Percentiles rank a stretch among this genome's conserved stretches.
These are phyloP conservation scores for Aspergillus puulaauensis DNA, from an alignment of 2,329 filamentous ascomycete species.

Conservation along the genomic window DNA sequence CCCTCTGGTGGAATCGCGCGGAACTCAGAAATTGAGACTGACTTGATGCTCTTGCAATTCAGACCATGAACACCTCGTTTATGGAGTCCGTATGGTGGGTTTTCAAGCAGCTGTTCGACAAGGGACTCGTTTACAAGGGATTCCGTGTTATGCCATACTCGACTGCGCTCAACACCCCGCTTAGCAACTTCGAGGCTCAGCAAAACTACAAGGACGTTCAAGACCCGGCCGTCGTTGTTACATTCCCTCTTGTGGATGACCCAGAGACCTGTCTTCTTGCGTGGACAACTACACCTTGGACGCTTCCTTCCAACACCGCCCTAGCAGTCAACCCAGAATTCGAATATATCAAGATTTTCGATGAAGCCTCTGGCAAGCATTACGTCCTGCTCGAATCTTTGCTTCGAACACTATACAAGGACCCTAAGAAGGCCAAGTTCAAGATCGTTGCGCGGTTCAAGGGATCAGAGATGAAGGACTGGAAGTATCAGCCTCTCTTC, in stretches of 20 bases:
- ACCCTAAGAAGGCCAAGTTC: slow-evolving; percentile 92
- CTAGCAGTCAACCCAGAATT: slow-evolving; percentile 79
- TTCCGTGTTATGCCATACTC: slow-evolving; percentile 95
- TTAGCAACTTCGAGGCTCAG: slow-evolving; percentile 91
- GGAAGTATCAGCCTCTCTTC: slow-evolving; percentile 87
- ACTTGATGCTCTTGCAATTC: slow-evolving; percentile 6
- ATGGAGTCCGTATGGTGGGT: slow-evolving; percentile 99
- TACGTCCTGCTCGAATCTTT: slow-evolving; percentile 83
- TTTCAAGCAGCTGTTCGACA: slow-evolving; percentile 89
- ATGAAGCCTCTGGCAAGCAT: slow-evolving; percentile 77
- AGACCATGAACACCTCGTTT: slow-evolving; percentile 92
- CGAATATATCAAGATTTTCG: slow-evolving; percentile 82
- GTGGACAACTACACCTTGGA: slow-evolving; percentile 91
- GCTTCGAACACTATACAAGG: slow-evolving; percentile 82
- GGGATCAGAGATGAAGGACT: slow-evolving; percentile 81
- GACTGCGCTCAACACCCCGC: slow-evolving; percentile 80
- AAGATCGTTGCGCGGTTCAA: slow-evolving; percentile 76
- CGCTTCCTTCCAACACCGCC: slow-evolving; percentile 75
- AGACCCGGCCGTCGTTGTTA: slow-evolving; percentile 84
- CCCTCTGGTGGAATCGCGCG: neutral
- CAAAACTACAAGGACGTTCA: slow-evolving; percentile 94
- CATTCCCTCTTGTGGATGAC: slow-evolving; percentile 79
- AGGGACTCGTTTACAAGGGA: slow-evolving; percentile 84
- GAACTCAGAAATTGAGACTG: neutral
- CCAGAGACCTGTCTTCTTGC: slow-evolving; percentile 73